These are phyloP conservation scores for Xylaria multiplex DNA, from an alignment of 2,329 filamentous ascomycete genomes.

Conservation along the genomic window DNA sequence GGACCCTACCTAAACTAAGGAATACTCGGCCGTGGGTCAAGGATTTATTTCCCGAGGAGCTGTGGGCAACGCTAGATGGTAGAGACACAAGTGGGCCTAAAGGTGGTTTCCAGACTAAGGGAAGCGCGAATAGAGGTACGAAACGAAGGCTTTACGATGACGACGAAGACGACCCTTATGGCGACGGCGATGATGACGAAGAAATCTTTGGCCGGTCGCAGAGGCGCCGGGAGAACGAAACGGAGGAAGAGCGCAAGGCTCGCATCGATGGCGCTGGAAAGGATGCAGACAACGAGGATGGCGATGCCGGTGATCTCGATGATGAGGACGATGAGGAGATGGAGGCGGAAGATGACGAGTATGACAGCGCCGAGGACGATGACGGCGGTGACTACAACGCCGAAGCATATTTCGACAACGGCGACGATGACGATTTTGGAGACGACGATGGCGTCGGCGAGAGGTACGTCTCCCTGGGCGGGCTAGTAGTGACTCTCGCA, in stretches of 20 bases:
- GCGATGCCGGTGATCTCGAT: conserved; percentile 51
- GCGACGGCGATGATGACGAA: conserved; percentile 43
- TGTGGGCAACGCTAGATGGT: conserved; percentile 65
- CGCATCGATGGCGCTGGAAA: conserved; percentile 47
- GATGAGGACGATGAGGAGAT: conserved; percentile 61
- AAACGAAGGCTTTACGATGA: conserved; percentile 60
- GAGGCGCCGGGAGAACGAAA: conserved; percentile 44
- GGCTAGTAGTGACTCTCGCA: background rate
- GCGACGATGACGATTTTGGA: conserved; percentile 62
- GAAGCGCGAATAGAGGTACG: conserved; percentile 39
- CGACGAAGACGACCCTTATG: conserved; percentile 54
- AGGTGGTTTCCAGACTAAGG: conserved; percentile 48
- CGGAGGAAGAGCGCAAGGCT: conserved; percentile 50
- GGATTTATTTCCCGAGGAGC: conserved; percentile 66
- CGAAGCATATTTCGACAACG: conserved; percentile 69
- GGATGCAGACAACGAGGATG: conserved; percentile 49
- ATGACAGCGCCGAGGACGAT: conserved; percentile 62
- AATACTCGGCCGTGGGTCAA: conserved; percentile 56
- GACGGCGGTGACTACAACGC: conserved; percentile 70
- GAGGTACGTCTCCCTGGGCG: conserved; percentile 24
- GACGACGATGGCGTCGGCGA: conserved; percentile 58
- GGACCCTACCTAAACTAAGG: conserved; percentile 64
- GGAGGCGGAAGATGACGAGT: conserved; percentile 58
- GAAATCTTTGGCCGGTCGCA: conserved; percentile 33
- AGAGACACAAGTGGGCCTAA: conserved; percentile 50